Evolutionary conservation across 306 rosid genomes (phyloP).

Genomic region (Cucurbita moschata): DNA sequence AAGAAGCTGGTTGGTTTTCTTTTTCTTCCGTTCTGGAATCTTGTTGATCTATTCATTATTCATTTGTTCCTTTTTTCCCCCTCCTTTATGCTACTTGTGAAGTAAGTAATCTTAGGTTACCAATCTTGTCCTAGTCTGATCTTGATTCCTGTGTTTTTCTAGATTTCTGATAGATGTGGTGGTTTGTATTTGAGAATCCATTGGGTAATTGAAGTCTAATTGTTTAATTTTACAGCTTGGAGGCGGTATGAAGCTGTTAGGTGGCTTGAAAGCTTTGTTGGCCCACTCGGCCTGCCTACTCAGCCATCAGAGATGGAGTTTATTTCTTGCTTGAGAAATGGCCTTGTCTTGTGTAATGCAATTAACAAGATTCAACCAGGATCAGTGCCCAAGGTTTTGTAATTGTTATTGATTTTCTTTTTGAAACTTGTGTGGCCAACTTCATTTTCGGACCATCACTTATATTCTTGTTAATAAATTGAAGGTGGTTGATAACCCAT

Average conservation of each 20-base stretch:
- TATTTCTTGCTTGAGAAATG: slow-evolving; percentile 86
- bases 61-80: neutral
- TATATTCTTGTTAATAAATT: neutral
- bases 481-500: slow-evolving; percentile 76
- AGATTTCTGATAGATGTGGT: neutral
- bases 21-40: neutral
- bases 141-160: neutral
- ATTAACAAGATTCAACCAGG: slow-evolving; percentile 89
- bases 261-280: slow-evolving; percentile 74
- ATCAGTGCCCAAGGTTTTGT: slow-evolving; percentile 62
- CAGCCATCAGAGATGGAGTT: slow-evolving; percentile 74
- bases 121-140: neutral
- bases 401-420: neutral
- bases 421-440: neutral
- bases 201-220: neutral
- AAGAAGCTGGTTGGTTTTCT: slow-evolving; percentile 58
- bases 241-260: slow-evolving; percentile 74
- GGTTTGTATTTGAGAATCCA: neutral
- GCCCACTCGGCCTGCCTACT: slow-evolving; percentile 52
- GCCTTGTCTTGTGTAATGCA: slow-evolving; percentile 64
- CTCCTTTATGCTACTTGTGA: neutral
- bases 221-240: slow-evolving; percentile 38
- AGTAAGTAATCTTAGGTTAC: neutral
- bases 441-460: neutral
- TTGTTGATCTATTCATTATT: neutral